These are phyloP conservation scores for Vachellia pachyceras DNA, from an alignment of 306 rosid genomes.

Conservation along the genomic window DNA sequence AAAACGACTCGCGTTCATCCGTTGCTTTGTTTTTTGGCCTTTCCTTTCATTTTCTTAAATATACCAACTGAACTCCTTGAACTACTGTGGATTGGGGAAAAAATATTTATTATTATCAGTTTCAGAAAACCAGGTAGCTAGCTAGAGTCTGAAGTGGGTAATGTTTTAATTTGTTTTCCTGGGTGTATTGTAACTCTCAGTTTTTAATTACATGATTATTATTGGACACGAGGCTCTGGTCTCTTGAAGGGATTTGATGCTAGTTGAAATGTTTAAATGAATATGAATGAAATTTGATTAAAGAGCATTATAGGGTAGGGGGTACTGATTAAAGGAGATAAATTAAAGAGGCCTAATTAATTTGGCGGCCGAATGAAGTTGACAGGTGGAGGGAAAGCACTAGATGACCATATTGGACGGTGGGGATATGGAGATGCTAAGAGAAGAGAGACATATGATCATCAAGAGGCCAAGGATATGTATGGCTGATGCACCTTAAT, in stretches of 20 bases:
- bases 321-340: background rate
- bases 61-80: background rate
- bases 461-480: background rate
- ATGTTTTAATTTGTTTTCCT: too few relatives aligned
- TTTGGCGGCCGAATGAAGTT: background rate
- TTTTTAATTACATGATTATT: background rate
- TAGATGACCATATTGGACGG: background rate
- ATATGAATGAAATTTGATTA: too few relatives aligned
- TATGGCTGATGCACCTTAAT: background rate
- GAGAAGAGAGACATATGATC: background rate
- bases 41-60: too few relatives aligned
- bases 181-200: background rate
- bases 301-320: too few relatives aligned
- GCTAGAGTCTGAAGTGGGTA: background rate
- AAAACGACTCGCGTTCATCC: conserved; percentile 2
- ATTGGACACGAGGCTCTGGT: background rate
- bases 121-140: background rate
- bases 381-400: background rate
- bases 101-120: background rate
- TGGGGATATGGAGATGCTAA: background rate
- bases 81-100: background rate
- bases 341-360: too few relatives aligned
- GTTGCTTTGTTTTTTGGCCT: background rate
- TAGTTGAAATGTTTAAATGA: background rate
- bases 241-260: background rate